Conservation (phyloP, 768 basidiomycete species). For the Pisolithus sp. region DNA sequence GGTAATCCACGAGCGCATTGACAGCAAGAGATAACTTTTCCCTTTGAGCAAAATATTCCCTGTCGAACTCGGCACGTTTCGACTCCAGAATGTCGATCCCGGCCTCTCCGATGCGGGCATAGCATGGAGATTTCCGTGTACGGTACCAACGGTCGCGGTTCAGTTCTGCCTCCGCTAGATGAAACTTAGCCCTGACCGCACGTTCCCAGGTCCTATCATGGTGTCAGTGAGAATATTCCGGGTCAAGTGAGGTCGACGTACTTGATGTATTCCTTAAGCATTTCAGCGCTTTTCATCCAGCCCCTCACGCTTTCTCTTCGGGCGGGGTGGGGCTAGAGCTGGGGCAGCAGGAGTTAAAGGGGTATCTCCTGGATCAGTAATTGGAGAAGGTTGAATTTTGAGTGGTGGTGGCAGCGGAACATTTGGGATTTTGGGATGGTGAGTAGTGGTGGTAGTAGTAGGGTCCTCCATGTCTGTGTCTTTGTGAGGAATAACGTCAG, state of each 20-base stretch:
- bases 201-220: constrained; percentile 24
- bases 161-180: constrained; percentile 22
- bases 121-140: constrained; percentile 24
- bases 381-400: neutral
- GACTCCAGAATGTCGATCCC: constrained; percentile 24
- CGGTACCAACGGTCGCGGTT: constrained; percentile 25
- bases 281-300: constrained; percentile 18
- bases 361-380: neutral
- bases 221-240: neutral
- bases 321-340: constrained; percentile 12
- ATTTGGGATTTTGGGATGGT: neutral
- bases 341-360: constrained; percentile 3
- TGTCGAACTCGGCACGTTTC: constrained; percentile 23
- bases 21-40: constrained; percentile 22
- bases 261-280: constrained; percentile 27
- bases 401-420: neutral
- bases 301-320: constrained; percentile 22
- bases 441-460: neutral
- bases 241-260: constrained; percentile 7
- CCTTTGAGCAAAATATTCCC: constrained; percentile 14
- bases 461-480: neutral
- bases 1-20: constrained; percentile 16
- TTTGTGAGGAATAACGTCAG: neutral
- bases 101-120: constrained; percentile 24
- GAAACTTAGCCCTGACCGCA: constrained; percentile 20